Evolutionary conservation across 306 rosid species (phyloP), one percentile per base, ranked within the genome.

Genomic region (Psophocarpus tetragonolobus): DNA sequence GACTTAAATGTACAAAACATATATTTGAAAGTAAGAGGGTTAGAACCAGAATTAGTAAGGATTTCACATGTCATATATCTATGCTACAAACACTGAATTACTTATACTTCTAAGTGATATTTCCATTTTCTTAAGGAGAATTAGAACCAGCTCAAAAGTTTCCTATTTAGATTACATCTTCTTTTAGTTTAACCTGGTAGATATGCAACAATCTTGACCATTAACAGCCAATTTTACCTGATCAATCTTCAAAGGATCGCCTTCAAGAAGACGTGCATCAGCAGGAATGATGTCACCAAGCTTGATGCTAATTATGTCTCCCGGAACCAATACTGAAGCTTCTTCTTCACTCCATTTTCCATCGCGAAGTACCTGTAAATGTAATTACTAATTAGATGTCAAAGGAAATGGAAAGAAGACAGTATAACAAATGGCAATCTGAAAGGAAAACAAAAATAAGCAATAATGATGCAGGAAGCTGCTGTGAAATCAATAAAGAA

Each of bases 301-400:
- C 74, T 89, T 91, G 83, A 91, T 91, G 81, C 93, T 89, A 64
- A 91, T 32, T 76, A 91, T 87, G 88, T 91, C 93, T 76, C 93
- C 93, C 8, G 91, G 97, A 82, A 89, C 91, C 91, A 91, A 84
- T 68, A 89, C 85, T 1, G 84, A 66, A 24, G 97, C 93, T 45
- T 91, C 97, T 82, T 91, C 97, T 74, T 89, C 97, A 2, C 83
- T 85, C 97, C 97, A 91, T 83, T 71, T 89, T 83, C 94, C 90
- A 58, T 91, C 91, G 1, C 91, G 87, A 20, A 89, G 86, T 45
- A 86, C 86, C 97, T 89, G 51, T 18, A 18, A 54, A 14, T 39
- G 48, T 30, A 53, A 20, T 21, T 23, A 45, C 38, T 30, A 53
- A 20, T 21, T 23, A 45, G n/a, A 77, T 32, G 67, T 48, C 68